Conservation (phyloP, 2,329 filamentous ascomycete genomes). For the Neonectria neomacrospora region DNA sequence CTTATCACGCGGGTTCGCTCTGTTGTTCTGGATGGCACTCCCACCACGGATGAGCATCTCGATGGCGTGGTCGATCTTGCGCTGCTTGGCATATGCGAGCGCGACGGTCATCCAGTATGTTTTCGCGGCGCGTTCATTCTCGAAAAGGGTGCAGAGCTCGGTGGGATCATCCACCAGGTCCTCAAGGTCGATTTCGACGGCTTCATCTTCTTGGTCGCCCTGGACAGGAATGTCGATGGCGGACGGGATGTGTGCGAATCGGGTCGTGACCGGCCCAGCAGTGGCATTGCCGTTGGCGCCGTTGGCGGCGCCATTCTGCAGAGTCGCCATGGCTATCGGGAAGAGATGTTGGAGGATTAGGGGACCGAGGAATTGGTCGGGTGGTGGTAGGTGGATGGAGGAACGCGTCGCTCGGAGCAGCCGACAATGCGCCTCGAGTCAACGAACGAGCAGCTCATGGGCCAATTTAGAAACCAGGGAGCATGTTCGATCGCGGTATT, state of each 20-base stretch:
- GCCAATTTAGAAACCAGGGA: slow-evolving; percentile 35
- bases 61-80: slow-evolving; percentile 86
- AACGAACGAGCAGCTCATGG: slow-evolving; percentile 46
- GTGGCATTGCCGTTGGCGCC: slow-evolving; percentile 55
- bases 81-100: slow-evolving; percentile 94
- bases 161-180: slow-evolving; percentile 93
- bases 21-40: slow-evolving; percentile 74
- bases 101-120: slow-evolving; percentile 99
- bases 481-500: slow-evolving; percentile 42
- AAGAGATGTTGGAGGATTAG: slow-evolving; percentile 15
- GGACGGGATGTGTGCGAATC: slow-evolving; percentile 72
- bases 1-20: slow-evolving; percentile 81
- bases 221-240: slow-evolving; percentile 75
- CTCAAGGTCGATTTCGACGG: slow-evolving; percentile 92
- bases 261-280: slow-evolving; percentile 59
- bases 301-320: slow-evolving; percentile 58
- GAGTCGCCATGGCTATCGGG: slow-evolving; percentile 52
- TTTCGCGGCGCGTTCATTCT: slow-evolving; percentile 91
- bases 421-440: slow-evolving; percentile 47
- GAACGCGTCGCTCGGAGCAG: slow-evolving; percentile 47
- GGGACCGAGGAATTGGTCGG: slow-evolving; percentile 25
- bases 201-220: slow-evolving; percentile 73
- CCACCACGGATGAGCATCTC: slow-evolving; percentile 80
- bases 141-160: slow-evolving; percentile 92
- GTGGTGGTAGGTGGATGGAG: slow-evolving; percentile 32